phyloP scores from a whole-genome alignment of 1,284 basidiomycete species.

The Ganoderma lucidum region DNA sequence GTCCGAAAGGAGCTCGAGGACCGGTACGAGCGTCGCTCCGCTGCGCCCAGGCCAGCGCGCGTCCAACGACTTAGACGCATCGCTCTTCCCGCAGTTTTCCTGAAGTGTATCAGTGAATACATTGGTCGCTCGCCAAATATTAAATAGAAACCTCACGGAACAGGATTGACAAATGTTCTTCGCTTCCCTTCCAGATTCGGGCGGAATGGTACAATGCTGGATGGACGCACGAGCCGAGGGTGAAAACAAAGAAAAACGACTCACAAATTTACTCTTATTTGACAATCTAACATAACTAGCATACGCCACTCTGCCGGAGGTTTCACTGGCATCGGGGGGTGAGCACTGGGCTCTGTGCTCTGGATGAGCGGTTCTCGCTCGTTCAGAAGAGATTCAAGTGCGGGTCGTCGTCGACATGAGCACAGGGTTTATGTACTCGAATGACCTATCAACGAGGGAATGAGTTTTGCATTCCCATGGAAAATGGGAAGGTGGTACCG shows the following conservation, averaged over 20 bases:
- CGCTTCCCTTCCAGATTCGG: constrained; percentile 55
- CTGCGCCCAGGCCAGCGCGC: too few species aligned
- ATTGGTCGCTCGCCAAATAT: neutral
- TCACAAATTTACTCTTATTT: too few species aligned
- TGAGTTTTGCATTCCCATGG: neutral
- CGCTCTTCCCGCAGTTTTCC: constrained; percentile 79
- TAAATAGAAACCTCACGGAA: constrained; percentile 57
- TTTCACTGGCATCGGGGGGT: constrained; percentile 19
- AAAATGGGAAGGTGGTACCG: constrained; percentile 21
- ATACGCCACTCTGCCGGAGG: neutral
- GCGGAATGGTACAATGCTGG: too few species aligned
- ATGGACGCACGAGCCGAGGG: too few species aligned
- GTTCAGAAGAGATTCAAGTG: neutral
- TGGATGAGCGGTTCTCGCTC: constrained; percentile 18
- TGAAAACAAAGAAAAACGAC: too few species aligned
- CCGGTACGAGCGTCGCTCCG: too few species aligned
- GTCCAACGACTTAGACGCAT: too few species aligned
- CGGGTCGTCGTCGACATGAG: constrained; percentile 5
- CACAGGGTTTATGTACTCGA: constrained; percentile 21
- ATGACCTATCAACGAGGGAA: constrained; percentile 18
- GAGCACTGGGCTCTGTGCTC: constrained; percentile 9
- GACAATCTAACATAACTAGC: too few species aligned
- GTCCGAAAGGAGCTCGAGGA: too few species aligned
- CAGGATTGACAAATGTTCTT: constrained; percentile 72
- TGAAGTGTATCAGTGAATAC: constrained; percentile 37